Base-by-base conservation (phyloP, 768 basidiomycete species). In the Tricholoma terreum region DNA sequence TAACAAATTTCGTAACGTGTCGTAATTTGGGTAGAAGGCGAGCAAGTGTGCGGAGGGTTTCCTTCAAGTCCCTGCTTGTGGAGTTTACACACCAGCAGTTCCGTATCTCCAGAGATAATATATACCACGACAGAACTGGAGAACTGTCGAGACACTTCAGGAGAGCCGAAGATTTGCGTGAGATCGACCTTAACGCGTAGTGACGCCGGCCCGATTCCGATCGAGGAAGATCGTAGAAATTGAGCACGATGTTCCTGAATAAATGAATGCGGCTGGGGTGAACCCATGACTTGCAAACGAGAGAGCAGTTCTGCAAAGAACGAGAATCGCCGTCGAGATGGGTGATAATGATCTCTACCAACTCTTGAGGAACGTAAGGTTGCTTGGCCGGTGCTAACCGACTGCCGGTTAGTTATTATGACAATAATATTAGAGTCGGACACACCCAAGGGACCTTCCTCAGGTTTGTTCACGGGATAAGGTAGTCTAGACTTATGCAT, bases 271-370 rank as follows among this genome's bases (percentile, higher is more conserved):
- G 46, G 10, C 46, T 31, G n/a, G 30, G 46, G 10, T 49, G 46
- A 17, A 31, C n/a, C 46, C 46, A 49, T 31, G 46, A 49, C 46
- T 49, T 49, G 46, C 46, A 31, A 17, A 49, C 46, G n/a, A 49
- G n/a, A 15, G 46, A 30, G 24, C 46, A 49, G 10, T 49, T 31
- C 12, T 12, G n/a, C n/a, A 49, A 24, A 31, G 46, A 31, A 24
- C 30, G 46, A n/a, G 24, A 17, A 49, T 49, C 46, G n/a, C n/a
- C 30, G 12, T 6, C 15, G 17, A 49, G 46, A 11, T 49, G 14
- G n/a, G 7, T 15, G 17, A 49, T 49, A 10, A 49, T 49, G 15
- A 49, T 31, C 30, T 49, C 46, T 17, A 22, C 27, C 4, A 49
- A 15, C 9, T 49, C 46, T 49, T 49, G 46, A 49, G 46, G 46